Conservation (phyloP, 345 rosid genomes). For the Murraya koenigii region DNA sequence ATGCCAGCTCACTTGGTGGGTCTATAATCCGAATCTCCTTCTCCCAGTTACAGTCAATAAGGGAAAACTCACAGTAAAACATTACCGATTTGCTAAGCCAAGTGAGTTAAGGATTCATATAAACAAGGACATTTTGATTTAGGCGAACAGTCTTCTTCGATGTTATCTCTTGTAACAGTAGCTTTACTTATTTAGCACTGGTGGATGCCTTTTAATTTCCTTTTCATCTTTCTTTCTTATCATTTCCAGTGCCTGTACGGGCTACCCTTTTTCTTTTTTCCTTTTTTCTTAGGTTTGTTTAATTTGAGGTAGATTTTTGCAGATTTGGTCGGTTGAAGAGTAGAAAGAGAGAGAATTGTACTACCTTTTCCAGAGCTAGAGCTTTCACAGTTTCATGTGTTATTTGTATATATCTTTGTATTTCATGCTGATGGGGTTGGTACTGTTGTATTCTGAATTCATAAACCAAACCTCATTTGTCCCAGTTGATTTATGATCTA, state of each 20-base stretch:
- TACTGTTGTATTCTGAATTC: constrained; percentile 11
- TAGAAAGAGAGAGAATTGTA: constrained; percentile 12
- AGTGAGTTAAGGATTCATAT: constrained; percentile 16
- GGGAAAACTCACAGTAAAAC: constrained; percentile 27
- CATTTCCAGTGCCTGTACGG: constrained; percentile 8
- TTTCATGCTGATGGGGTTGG: constrained; percentile 13
- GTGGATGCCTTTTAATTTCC: constrained; percentile 20
- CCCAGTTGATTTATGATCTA: not conserved
- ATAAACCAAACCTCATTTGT: not conserved
- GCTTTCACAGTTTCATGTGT: constrained; percentile 12
- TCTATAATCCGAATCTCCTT: constrained; percentile 90
- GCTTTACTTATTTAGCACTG: constrained; percentile 18
- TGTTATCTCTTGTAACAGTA: constrained; percentile 16
- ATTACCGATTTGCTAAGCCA: constrained; percentile 13
- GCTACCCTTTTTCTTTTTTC: constrained; percentile 5
- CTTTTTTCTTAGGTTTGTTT: constrained; percentile 13
- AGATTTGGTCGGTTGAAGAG: constrained; percentile 25
- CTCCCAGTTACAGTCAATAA: constrained; percentile 87
- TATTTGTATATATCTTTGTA: constrained; percentile 24
- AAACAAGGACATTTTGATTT: constrained; percentile 24
- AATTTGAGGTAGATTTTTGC: constrained; percentile 15
- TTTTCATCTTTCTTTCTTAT: not conserved
- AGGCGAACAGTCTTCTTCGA: constrained; percentile 14
- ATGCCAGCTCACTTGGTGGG: constrained; percentile 75
- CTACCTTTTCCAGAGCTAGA: constrained; percentile 3